Evolutionary conservation across 768 basidiomycete genomes (phyloP), one percentile per base, ranked within the genome.

Genomic region (Russula sp.): DNA sequence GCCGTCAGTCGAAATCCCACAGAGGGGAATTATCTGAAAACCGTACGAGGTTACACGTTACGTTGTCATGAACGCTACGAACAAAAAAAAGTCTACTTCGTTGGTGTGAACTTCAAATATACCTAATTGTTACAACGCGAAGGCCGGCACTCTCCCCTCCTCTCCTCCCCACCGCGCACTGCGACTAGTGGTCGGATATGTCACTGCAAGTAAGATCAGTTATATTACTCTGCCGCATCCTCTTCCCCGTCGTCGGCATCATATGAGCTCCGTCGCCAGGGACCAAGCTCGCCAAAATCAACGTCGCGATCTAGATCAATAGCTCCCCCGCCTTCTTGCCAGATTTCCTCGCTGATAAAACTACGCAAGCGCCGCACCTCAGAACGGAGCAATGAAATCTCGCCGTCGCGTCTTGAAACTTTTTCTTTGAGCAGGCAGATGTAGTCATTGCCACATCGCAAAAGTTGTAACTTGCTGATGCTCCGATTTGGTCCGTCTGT

Each of bases 401-500:
- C 92, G 52, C 80, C 81, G 71, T 97, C 92, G 67, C 94, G 76
- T 71, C 90, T 80, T 59, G 90, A 88, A 55, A 95, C 83, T 34
- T 90, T 83, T 20, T 78, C 86, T 65, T 89, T 89, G 70, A 97
- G 80, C 66, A 83, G 77, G 68, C 87, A 80, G 66, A 98, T 88
- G 72, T 82, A 95, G 73, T 94, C 90, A 74, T 98, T 98, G 40
- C 90, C 91, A 71, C 92, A 95, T 64, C 92, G 86, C 61, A 98
- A 75, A 42, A 98, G 77, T 75, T 96, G 94, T 62, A 97, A 78
- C 79, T 97, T 98, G 79, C 91, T 93, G 54, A 98, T 93, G 18
- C 87, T 88, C 71, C 94, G 89, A 75, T 98, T 98, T 11, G 94
- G 94, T n/a, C 94, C 94, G 64, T 95, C 92, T 2, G 84, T 81